These are phyloP conservation scores for Cladophialophora chaetospira DNA, from an alignment of 2,329 filamentous ascomycete genomes.

Conservation along the genomic window DNA sequence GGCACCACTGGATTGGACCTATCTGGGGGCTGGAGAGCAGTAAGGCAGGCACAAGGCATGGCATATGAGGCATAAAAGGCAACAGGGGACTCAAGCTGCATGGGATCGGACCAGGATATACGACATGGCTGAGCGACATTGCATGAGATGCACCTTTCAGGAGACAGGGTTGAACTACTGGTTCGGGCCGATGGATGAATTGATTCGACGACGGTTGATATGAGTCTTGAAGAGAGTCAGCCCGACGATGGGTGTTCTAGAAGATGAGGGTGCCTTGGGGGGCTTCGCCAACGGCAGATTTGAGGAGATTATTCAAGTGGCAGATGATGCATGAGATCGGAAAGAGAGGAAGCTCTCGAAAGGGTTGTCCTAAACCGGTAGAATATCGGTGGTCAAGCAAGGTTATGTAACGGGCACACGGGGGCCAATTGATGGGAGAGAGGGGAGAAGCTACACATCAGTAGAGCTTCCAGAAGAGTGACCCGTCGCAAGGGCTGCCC, in stretches of 20 bases:
- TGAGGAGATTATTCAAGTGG: background rate
- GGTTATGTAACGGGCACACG: background rate
- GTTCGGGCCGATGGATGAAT: conserved; percentile 1
- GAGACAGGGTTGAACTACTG: background rate
- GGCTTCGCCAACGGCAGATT: background rate
- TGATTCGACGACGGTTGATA: background rate
- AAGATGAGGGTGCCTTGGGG: background rate
- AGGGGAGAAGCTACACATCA: too few species aligned
- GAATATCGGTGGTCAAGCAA: conserved; percentile 1
- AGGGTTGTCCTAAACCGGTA: conserved; percentile 1
- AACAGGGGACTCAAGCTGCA: conserved; percentile 5
- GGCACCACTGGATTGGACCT: conserved; percentile 33
- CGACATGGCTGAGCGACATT: conserved; percentile 6
- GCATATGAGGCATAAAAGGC: conserved; percentile 3
- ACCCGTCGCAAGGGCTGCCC: too few species aligned
- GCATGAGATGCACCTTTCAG: background rate
- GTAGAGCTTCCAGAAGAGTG: too few species aligned
- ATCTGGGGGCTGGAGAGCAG: conserved; percentile 34
- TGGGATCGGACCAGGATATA: conserved; percentile 5
- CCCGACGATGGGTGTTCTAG: background rate
- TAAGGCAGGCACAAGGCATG: conserved; percentile 18
- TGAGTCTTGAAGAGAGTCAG: background rate
- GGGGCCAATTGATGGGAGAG: conserved; percentile 2
- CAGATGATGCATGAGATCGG: background rate
- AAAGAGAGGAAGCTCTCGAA: background rate